Conservation (phyloP, 2,329 filamentous ascomycete species). For the Blastomyces silverae region DNA sequence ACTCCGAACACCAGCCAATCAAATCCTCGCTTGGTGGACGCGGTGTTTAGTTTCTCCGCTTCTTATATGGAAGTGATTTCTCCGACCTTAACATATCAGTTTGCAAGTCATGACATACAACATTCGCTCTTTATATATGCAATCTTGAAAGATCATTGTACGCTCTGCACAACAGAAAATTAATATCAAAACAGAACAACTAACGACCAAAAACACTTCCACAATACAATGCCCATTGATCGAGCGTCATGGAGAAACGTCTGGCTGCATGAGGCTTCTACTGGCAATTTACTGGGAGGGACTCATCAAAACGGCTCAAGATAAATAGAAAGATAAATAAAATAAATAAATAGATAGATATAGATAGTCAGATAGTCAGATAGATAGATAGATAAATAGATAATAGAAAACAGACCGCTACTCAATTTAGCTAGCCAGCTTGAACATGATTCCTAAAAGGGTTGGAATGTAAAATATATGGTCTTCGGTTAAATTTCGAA, state of each 20-base stretch:
- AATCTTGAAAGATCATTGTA: too few relatives aligned
- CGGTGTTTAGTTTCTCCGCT: too few relatives aligned
- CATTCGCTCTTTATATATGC: too few relatives aligned
- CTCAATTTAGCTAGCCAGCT: conserved; percentile 8
- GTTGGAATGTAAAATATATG: not conserved
- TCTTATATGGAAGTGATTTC: too few relatives aligned
- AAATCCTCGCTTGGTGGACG: too few relatives aligned
- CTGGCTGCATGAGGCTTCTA: not conserved
- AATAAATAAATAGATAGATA: not conserved
- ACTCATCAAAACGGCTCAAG: not conserved
- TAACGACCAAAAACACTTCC: not conserved
- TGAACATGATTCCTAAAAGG: conserved; percentile 1
- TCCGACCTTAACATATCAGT: too few relatives aligned
- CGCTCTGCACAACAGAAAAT: too few relatives aligned
- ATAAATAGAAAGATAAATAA: not conserved
- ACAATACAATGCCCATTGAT: not conserved
- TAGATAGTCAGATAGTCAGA: too few relatives aligned
- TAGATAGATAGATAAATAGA: not conserved
- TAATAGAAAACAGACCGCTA: conserved; percentile 8
- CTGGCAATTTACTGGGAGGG: not conserved
- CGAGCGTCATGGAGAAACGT: not conserved
- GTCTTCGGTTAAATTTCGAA: not conserved
- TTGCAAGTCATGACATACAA: too few relatives aligned
- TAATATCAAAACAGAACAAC: too few relatives aligned
- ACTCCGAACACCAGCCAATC: too few relatives aligned